Conservation (phyloP, 371 early-diverging fungal species). For the Mucor indicus region DNA sequence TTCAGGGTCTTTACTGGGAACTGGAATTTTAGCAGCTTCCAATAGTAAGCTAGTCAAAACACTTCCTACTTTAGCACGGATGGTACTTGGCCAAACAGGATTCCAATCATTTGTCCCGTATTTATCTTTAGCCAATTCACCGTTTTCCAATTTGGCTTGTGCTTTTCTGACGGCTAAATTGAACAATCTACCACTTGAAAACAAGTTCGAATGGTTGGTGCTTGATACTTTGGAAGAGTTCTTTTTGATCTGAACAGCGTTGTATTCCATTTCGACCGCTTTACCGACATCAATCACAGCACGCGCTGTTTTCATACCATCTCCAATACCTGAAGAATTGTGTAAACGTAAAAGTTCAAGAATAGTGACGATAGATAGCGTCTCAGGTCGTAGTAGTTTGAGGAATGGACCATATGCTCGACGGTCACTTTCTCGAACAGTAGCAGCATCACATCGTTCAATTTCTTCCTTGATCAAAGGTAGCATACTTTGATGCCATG, state of each 20-base stretch:
- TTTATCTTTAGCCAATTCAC: conserved; percentile 12
- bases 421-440: conserved; percentile 35
- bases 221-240: neutral
- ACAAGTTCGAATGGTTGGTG: conserved; percentile 26
- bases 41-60: conserved; percentile 71
- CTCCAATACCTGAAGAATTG: conserved; percentile 56
- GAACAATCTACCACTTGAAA: conserved; percentile 72
- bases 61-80: conserved; percentile 65
- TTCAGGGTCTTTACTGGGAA: conserved; percentile 54
- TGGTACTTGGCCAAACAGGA: conserved; percentile 64
- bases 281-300: conserved; percentile 72
- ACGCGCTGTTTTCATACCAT: conserved; percentile 63
- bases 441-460: conserved; percentile 35
- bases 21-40: conserved; percentile 71
- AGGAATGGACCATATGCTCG: conserved; percentile 71
- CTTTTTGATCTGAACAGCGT: conserved; percentile 72
- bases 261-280: conserved; percentile 83
- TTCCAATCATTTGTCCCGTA: conserved; percentile 47
- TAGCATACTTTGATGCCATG: conserved; percentile 76
- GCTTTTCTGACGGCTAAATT: conserved; percentile 75
- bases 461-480: conserved; percentile 69
- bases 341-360: conserved; percentile 72
- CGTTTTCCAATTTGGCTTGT: conserved; percentile 52
- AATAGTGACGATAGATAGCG: conserved; percentile 84
- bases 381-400: conserved; percentile 67